phyloP scores from a whole-genome alignment of 192 early-diverging fungal species.

The Coemansia sp. region DNA sequence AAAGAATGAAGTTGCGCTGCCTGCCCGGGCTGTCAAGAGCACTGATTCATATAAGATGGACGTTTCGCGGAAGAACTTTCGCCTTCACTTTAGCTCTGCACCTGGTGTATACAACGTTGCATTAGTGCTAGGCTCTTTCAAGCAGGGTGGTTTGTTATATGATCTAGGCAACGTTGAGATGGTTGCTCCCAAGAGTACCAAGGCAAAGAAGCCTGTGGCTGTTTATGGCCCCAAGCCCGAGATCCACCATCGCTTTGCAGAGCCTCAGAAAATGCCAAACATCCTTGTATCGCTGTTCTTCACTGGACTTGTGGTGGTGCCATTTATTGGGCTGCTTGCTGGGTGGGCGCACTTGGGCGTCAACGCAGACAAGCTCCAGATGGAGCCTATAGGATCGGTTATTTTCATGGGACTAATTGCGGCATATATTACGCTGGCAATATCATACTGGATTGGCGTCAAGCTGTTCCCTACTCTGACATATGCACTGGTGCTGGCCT shows the following conservation, averaged over 20 bases:
- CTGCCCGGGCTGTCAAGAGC: slow-evolving; percentile 19
- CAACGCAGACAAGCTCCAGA: slow-evolving; percentile 21
- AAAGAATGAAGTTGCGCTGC: slow-evolving; percentile 27
- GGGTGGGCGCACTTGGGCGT: slow-evolving; percentile 47
- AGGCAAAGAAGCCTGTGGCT: background rate
- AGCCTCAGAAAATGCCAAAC: slow-evolving; percentile 44
- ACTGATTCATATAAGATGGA: slow-evolving; percentile 30
- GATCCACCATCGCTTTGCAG: slow-evolving; percentile 48
- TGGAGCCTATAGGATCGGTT: slow-evolving; percentile 25
- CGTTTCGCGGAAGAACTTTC: slow-evolving; percentile 37
- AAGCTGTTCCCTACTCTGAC: slow-evolving; percentile 46
- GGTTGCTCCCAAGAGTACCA: slow-evolving; percentile 11
- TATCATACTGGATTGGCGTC: slow-evolving; percentile 51
- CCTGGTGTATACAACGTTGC: slow-evolving; percentile 34
- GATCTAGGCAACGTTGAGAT: slow-evolving; percentile 33
- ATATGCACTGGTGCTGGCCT: slow-evolving; percentile 46
- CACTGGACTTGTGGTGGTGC: slow-evolving; percentile 19
- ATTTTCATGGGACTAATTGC: slow-evolving; percentile 43
- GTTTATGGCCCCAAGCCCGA: slow-evolving; percentile 28
- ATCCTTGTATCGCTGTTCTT: slow-evolving; percentile 38
- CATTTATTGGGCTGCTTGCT: slow-evolving; percentile 24
- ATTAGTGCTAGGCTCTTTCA: slow-evolving; percentile 44
- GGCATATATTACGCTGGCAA: slow-evolving; percentile 44
- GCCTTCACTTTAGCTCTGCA: slow-evolving; percentile 18
- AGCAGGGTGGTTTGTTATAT: slow-evolving; percentile 31